These are phyloP conservation scores for Knufia fluminis DNA, from an alignment of 2,329 filamentous ascomycete genomes.

Conservation along the genomic window DNA sequence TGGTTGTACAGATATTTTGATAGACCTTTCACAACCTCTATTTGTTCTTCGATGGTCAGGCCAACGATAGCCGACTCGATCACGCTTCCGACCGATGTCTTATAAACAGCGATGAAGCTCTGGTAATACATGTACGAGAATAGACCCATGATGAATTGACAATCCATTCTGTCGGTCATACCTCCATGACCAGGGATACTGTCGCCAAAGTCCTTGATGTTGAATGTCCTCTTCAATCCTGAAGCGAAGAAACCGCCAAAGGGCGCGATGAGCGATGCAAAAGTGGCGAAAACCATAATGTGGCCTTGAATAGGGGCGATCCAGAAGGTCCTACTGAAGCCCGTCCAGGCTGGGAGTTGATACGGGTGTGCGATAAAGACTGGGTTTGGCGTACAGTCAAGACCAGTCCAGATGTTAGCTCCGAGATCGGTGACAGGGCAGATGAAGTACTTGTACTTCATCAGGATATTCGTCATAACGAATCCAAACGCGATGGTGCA, in stretches of 20 bases:
- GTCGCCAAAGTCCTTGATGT: conserved; percentile 99
- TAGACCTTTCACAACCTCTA: conserved; percentile 61
- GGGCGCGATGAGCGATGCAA: conserved; percentile 90
- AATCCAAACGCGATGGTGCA: conserved; percentile 85
- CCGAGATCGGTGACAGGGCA: conserved; percentile 96
- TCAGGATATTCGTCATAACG: conserved; percentile 70
- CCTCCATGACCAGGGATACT: conserved; percentile 95
- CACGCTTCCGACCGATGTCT: conserved; percentile 73
- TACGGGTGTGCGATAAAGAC: conserved; percentile 76
- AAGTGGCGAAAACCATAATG: conserved; percentile 79
- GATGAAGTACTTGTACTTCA: conserved; percentile 93
- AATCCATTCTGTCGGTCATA: conserved; percentile 98
- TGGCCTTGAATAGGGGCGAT: conserved; percentile 89
- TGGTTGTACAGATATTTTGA: conserved; percentile 57
- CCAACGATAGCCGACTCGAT: conserved; percentile 88
- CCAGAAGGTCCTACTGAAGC: conserved; percentile 61
- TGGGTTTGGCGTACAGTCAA: conserved; percentile 83
- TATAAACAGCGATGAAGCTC: conserved; percentile 86
- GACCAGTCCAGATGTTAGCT: conserved; percentile 81
- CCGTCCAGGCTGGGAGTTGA: conserved; percentile 61
- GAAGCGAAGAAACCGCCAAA: conserved; percentile 98
- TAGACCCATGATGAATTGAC: conserved; percentile 99
- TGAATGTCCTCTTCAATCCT: conserved; percentile 95
- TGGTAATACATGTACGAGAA: conserved; percentile 99
- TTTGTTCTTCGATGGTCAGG: conserved; percentile 76